Conservation (phyloP, 306 rosid genomes). For the Oxytropis ochrocephala region DNA sequence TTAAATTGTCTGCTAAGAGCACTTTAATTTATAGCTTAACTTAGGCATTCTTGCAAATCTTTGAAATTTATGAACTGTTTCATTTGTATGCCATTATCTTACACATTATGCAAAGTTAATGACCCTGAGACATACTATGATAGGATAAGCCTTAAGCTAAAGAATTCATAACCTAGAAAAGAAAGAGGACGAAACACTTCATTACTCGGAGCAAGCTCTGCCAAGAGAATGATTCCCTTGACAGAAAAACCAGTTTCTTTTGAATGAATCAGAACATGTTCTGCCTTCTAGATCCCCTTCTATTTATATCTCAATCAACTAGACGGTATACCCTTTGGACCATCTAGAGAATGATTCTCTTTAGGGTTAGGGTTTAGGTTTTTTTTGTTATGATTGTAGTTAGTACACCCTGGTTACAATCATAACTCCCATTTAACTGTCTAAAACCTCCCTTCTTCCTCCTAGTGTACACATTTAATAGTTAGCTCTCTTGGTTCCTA, state of each 20-base stretch:
- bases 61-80: neutral
- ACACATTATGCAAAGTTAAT: neutral
- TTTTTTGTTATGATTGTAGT: no score
- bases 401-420: no score
- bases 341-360: no score
- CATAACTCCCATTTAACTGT: neutral
- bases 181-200: neutral
- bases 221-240: neutral
- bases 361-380: no score
- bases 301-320: neutral
- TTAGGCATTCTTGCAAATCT: neutral
- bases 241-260: neutral
- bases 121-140: neutral
- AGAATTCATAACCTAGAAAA: neutral
- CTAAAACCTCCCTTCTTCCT: neutral
- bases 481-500: neutral
- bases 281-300: neutral
- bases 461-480: neutral
- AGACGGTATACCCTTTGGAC: no score
- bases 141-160: neutral
- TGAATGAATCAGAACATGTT: neutral
- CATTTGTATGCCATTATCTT: neutral
- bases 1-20: neutral
- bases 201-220: neutral
- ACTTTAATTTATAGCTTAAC: neutral